A percentile compares a stretch with the other conserved stretches of the same genome.
Evolutionary conservation across 768 basidiomycete genomes (phyloP).

Genomic region (Amylocystis lapponica): DNA sequence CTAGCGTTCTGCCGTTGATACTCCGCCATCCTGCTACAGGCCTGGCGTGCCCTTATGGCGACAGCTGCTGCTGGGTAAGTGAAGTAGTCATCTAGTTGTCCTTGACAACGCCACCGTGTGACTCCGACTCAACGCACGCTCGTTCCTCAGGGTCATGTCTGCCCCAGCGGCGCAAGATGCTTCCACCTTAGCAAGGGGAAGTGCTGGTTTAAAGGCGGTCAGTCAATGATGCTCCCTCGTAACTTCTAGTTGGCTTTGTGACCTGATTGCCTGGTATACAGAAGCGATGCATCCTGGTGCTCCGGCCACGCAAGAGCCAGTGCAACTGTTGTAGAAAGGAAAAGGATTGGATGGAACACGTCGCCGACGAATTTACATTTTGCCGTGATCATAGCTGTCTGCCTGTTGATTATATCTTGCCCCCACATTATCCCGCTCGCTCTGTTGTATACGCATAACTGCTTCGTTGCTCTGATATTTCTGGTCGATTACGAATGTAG

Average conservation of each 20-base stretch:
- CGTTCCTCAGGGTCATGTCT: constrained; percentile 51
- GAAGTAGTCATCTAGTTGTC: neutral
- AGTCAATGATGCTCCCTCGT: constrained; percentile 16
- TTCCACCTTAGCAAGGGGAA: constrained; percentile 72
- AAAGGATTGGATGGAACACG: too few species aligned
- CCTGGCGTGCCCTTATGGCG: constrained; percentile 68
- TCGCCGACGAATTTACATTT: too few species aligned
- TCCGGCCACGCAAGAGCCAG: too few species aligned
- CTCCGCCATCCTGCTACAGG: constrained; percentile 38
- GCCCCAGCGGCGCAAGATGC: constrained; percentile 56
- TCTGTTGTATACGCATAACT: too few species aligned
- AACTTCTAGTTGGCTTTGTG: neutral
- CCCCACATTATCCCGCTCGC: too few species aligned
- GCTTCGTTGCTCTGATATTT: too few species aligned
- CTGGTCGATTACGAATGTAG: too few species aligned
- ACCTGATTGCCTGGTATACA: constrained; percentile 7
- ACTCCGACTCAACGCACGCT: too few species aligned
- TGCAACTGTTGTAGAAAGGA: too few species aligned
- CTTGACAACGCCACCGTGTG: neutral
- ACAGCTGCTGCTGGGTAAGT: constrained; percentile 62
- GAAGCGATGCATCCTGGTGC: constrained; percentile 36
- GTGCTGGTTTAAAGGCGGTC: constrained; percentile 82
- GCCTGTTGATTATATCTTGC: too few species aligned
- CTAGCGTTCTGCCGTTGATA: neutral
- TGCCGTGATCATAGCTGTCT: too few species aligned